A percentile compares a stretch with the other conserved stretches of the same genome.
phyloP scores from a whole-genome alignment of 192 early-diverging fungal species.

The Pilobolus umbonatus region DNA sequence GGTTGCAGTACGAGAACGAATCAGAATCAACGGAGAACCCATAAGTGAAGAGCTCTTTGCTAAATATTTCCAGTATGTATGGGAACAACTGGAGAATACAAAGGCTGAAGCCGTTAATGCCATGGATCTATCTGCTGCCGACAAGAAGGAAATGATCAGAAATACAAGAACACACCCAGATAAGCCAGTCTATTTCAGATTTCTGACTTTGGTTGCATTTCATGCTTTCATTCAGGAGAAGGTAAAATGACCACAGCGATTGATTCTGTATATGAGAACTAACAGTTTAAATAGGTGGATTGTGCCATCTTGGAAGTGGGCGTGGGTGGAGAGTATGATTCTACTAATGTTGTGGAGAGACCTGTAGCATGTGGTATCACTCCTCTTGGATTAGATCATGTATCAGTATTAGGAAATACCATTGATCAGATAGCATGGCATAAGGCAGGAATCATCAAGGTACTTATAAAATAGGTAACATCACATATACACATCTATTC shows the following conservation, averaged over 20 bases:
- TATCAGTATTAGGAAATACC: slow-evolving; percentile 63
- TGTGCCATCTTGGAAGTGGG: slow-evolving; percentile 80
- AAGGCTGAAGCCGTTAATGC: slow-evolving; percentile 35
- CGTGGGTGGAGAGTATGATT: slow-evolving; percentile 81
- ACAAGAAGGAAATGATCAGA: slow-evolving; percentile 6
- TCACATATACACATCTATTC: no score
- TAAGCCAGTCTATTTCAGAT: slow-evolving; percentile 85
- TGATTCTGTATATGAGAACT: background rate
- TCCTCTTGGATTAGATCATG: slow-evolving; percentile 77
- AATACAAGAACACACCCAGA: slow-evolving; percentile 30
- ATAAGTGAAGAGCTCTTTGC: slow-evolving; percentile 69
- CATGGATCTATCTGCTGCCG: background rate
- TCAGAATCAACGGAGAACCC: slow-evolving; percentile 85
- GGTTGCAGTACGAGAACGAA: slow-evolving; percentile 87
- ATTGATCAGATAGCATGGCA: slow-evolving; percentile 78
- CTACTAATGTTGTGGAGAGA: slow-evolving; percentile 69
- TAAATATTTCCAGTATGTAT: slow-evolving; percentile 85
- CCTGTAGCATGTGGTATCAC: slow-evolving; percentile 80
- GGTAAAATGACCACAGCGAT: slow-evolving; percentile 19
- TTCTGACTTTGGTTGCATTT: slow-evolving; percentile 85
- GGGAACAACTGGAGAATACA: slow-evolving; percentile 62
- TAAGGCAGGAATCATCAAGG: slow-evolving; percentile 82
- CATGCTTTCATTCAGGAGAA: slow-evolving; percentile 81
- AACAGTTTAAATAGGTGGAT: slow-evolving; percentile 48
- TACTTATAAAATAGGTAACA: background rate